A percentile compares a stretch with the other conserved stretches of the same genome.
phyloP scores from a whole-genome alignment of 2,329 filamentous ascomycete species.

The Acephala macrosclerotiorum region DNA sequence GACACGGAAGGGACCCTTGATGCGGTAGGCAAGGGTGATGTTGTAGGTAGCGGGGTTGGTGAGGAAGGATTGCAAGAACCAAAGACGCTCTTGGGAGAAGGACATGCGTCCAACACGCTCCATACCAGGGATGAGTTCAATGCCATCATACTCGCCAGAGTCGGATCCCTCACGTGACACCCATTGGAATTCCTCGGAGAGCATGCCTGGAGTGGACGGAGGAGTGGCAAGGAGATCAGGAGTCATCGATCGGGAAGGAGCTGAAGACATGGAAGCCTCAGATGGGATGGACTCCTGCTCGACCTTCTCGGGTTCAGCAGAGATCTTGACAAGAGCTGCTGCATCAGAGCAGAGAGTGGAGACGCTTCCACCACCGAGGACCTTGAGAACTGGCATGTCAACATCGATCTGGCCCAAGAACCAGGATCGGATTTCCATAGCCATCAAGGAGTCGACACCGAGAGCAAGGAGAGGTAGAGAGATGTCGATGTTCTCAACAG shows the following conservation, averaged over 20 bases:
- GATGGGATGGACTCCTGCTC: constrained; percentile 15
- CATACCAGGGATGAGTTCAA: constrained; percentile 18
- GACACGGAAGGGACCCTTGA: constrained; percentile 9
- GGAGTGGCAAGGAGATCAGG: constrained; percentile 16
- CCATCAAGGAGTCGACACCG: constrained; percentile 12
- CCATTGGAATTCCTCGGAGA: constrained; percentile 23
- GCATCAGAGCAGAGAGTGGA: constrained; percentile 20
- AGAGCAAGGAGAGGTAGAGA: constrained; percentile 8
- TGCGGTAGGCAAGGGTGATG: constrained; percentile 11
- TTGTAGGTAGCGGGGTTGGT: constrained; percentile 13
- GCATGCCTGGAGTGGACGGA: constrained; percentile 20
- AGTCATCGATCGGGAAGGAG: constrained; percentile 18
- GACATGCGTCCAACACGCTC: constrained; percentile 12
- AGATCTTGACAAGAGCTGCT: constrained; percentile 22
- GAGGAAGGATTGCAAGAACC: constrained; percentile 15
- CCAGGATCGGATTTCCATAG: constrained; percentile 12
- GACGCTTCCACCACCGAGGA: constrained; percentile 3
- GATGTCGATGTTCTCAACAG: constrained; percentile 10
- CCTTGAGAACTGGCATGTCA: constrained; percentile 13
- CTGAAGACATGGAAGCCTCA: constrained; percentile 20
- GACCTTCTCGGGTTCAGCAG: constrained; percentile 5
- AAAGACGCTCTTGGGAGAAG: constrained; percentile 10
- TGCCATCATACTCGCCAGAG: constrained; percentile 18
- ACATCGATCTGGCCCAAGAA: constrained; percentile 13
- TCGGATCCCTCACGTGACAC: constrained; percentile 19